These are phyloP conservation scores for Moesziomyces antarcticus DNA, from an alignment of 1,284 basidiomycete species.

Conservation along the genomic window DNA sequence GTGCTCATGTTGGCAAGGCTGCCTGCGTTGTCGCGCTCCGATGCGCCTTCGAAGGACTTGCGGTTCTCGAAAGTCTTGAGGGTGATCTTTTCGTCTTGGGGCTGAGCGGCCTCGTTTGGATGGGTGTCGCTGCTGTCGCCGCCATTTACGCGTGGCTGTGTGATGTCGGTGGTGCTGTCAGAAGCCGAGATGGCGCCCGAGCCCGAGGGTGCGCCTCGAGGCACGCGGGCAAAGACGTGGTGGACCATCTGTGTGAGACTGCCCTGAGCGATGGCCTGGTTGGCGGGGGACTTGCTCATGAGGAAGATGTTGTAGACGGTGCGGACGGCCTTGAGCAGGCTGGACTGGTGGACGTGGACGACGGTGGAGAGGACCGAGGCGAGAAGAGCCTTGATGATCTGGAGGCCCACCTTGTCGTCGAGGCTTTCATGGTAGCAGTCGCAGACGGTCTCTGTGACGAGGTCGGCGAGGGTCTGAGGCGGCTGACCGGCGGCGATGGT, in stretches of 20 bases:
- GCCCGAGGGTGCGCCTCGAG: slow-evolving; percentile 19
- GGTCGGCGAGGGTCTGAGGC: slow-evolving; percentile 56
- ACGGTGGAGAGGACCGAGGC: slow-evolving; percentile 62
- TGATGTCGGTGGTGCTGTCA: slow-evolving; percentile 29
- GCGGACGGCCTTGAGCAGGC: slow-evolving; percentile 69
- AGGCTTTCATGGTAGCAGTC: slow-evolving; percentile 61
- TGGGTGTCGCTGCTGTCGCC: slow-evolving; percentile 1
- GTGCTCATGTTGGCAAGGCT: slow-evolving; percentile 57
- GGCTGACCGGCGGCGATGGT: slow-evolving; percentile 32
- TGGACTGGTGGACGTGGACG: slow-evolving; percentile 65
- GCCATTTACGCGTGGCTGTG: slow-evolving; percentile 12
- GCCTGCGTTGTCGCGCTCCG: slow-evolving; percentile 56
- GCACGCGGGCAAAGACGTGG: slow-evolving; percentile 64
- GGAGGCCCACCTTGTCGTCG: slow-evolving; percentile 63
- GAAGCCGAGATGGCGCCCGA: slow-evolving; percentile 21
- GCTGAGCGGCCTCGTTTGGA: background rate
- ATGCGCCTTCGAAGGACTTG: slow-evolving; percentile 64
- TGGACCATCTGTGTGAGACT: slow-evolving; percentile 65
- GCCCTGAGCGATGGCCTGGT: slow-evolving; percentile 67
- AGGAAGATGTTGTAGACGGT: slow-evolving; percentile 68
- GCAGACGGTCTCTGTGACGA: slow-evolving; percentile 67
- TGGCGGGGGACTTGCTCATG: slow-evolving; percentile 60
- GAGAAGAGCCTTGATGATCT: slow-evolving; percentile 67
- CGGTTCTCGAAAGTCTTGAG: slow-evolving; percentile 60
- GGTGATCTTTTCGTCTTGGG: slow-evolving; percentile 53